These are phyloP conservation scores for Clarireedia homoeocarpa DNA, from an alignment of 2,329 filamentous ascomycete species.

Conservation along the genomic window DNA sequence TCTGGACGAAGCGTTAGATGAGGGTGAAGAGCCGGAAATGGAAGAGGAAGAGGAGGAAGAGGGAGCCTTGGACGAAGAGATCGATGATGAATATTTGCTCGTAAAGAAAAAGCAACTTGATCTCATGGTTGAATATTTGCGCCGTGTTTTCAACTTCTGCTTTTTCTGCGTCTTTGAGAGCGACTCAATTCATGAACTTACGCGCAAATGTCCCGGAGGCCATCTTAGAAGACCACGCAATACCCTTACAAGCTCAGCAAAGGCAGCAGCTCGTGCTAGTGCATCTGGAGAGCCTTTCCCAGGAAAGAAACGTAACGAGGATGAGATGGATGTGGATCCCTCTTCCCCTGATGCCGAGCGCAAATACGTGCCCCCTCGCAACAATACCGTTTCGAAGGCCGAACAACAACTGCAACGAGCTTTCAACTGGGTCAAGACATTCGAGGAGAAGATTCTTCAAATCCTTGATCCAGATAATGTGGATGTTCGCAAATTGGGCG, in stretches of 20 bases:
- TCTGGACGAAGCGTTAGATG: constrained; percentile 54
- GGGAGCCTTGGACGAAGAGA: constrained; percentile 60
- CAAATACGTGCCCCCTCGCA: constrained; percentile 47
- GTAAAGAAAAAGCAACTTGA: constrained; percentile 96
- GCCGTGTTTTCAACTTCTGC: constrained; percentile 96
- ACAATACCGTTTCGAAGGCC: constrained; percentile 60
- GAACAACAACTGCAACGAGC: constrained; percentile 90
- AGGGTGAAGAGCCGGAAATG: constrained; percentile 56
- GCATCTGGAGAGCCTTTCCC: constrained; percentile 78
- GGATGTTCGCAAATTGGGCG: constrained; percentile 84
- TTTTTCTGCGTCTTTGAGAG: constrained; percentile 99
- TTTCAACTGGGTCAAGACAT: constrained; percentile 98
- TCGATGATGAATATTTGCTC: constrained; percentile 82
- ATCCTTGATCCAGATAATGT: constrained; percentile 84
- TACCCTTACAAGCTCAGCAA: constrained; percentile 74
- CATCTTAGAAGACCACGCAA: constrained; percentile 86
- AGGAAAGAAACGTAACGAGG: constrained; percentile 63
- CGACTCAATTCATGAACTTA: constrained; percentile 92
- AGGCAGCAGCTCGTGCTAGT: constrained; percentile 78
- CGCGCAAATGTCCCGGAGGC: constrained; percentile 93
- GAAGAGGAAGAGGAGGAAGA: constrained; percentile 74
- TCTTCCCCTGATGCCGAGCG: constrained; percentile 62
- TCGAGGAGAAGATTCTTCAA: constrained; percentile 92
- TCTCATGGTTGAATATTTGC: constrained; percentile 90
- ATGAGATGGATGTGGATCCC: constrained; percentile 47